Base-by-base conservation (phyloP, 164 flowering plant species). In the Magnolia changhungtana region DNA sequence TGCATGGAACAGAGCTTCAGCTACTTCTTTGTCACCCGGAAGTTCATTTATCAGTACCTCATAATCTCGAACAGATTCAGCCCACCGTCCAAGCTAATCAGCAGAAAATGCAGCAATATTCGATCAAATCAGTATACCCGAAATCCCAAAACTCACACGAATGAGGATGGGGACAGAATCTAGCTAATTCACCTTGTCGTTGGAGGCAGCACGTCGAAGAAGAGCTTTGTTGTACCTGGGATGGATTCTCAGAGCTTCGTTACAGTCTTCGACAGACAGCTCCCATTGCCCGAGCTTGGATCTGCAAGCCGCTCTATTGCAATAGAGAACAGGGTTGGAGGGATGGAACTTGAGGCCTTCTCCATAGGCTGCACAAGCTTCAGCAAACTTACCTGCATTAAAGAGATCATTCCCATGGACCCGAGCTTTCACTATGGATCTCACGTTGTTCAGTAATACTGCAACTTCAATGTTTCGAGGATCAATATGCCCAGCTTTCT, bases 271-370 rank as follows among this genome's bases (percentile, higher is more conserved):
- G 69, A 95, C 61, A 13, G 98, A 87, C 18, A 71, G 79, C 77
- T 92, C 92, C 95, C 94, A 95, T 63, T 72, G 79, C 51, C 91
- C 92, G 75, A 93, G 97, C 85, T 85, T 93, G 76, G 72, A 89
- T 91, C 93, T 91, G 81, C 98, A 93, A 75, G 95, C 98, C 31
- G 98, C 98, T 82, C 96, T 87, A 76, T 95, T 95, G 86, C 98
- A 90, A 69, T 84, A 85, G 27, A 93, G 91, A 77, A 95, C 92
- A 20, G 96, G 82, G 77, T 91, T 95, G 50, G 85, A 83, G 72
- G 91, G 89, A 84, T 91, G 91, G 55, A 85, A 83, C 79, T 78
- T 89, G 65, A 95, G 92, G 69, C 98, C 97, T 76, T 95, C 94
- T 10, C 86, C 95, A 80, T 93, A 95, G 67, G 96, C 97, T 6